Evolutionary conservation across 1,284 basidiomycete species (phyloP).

Genomic region (Boletus smithii): DNA sequence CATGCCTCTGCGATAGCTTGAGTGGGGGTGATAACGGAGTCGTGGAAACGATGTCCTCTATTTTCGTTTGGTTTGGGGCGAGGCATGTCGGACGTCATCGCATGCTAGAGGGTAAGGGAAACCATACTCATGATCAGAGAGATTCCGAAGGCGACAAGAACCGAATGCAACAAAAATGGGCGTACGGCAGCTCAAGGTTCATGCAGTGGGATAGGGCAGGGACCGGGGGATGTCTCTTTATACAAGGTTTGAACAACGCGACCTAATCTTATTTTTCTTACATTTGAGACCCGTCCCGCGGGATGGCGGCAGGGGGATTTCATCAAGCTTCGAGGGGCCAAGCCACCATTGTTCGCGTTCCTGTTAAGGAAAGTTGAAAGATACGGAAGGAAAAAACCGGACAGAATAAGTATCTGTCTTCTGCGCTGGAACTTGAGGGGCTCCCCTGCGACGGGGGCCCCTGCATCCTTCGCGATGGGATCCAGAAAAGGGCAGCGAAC

Average conservation of each 20-base stretch:
- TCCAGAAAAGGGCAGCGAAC: slow-evolving; percentile 40
- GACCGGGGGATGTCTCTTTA: slow-evolving; percentile 30
- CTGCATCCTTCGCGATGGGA: slow-evolving; percentile 28
- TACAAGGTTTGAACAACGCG: slow-evolving; percentile 31
- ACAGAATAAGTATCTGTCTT: slow-evolving; percentile 31
- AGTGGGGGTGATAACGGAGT: slow-evolving; percentile 45
- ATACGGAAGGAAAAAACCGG: slow-evolving; percentile 27
- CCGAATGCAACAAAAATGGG: slow-evolving; percentile 31
- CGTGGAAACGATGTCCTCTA: slow-evolving; percentile 31
- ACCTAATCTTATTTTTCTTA: slow-evolving; percentile 29
- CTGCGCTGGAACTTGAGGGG: slow-evolving; percentile 32
- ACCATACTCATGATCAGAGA: slow-evolving; percentile 34
- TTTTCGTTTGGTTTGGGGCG: slow-evolving; percentile 38
- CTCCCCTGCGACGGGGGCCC: slow-evolving; percentile 26
- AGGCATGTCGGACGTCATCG: slow-evolving; percentile 45
- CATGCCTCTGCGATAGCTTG: slow-evolving; percentile 65
- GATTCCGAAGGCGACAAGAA: slow-evolving; percentile 14
- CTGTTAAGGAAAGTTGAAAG: slow-evolving; percentile 33
- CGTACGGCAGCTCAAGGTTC: slow-evolving; percentile 38
- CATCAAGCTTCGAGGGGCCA: slow-evolving; percentile 16
- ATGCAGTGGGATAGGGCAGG: slow-evolving; percentile 31
- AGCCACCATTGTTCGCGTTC: slow-evolving; percentile 32
- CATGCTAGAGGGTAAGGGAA: slow-evolving; percentile 26
- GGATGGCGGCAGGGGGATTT: slow-evolving; percentile 18
- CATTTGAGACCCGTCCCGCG: slow-evolving; percentile 28